A percentile compares a stretch with the other conserved stretches of the same genome.
These are phyloP conservation scores for Tetradesmus obliquus DNA, from an alignment of 139 green algal species.

Conservation along the genomic window DNA sequence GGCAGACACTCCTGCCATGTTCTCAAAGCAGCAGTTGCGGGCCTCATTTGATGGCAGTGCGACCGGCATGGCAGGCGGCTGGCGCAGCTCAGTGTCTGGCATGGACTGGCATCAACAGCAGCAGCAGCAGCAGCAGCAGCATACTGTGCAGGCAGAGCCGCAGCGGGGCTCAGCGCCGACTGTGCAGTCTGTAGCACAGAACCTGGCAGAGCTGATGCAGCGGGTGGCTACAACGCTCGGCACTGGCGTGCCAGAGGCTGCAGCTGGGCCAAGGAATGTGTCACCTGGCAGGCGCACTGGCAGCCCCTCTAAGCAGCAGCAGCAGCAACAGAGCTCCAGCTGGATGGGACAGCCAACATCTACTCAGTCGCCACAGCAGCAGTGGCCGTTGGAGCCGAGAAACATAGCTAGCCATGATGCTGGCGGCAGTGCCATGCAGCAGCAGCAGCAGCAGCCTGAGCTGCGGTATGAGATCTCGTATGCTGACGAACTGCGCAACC, in stretches of 20 bases:
- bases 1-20: background rate
- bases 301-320: background rate
- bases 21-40: background rate
- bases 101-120: background rate
- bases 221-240: background rate
- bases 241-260: background rate
- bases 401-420: conserved; percentile 2
- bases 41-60: background rate
- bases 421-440: background rate
- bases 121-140: background rate
- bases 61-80: background rate
- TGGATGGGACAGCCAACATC: background rate
- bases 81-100: background rate
- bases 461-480: background rate
- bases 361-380: background rate
- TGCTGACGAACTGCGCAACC: background rate
- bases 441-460: background rate
- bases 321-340: background rate
- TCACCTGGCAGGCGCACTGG: background rate
- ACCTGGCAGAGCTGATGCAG: conserved; percentile 7
- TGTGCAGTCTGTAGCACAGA: background rate
- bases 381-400: background rate
- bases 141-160: background rate
- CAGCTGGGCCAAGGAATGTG: background rate
- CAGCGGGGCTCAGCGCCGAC: background rate